Conservation (phyloP, 768 basidiomycete genomes). For the Sarcomyxa edulis region DNA sequence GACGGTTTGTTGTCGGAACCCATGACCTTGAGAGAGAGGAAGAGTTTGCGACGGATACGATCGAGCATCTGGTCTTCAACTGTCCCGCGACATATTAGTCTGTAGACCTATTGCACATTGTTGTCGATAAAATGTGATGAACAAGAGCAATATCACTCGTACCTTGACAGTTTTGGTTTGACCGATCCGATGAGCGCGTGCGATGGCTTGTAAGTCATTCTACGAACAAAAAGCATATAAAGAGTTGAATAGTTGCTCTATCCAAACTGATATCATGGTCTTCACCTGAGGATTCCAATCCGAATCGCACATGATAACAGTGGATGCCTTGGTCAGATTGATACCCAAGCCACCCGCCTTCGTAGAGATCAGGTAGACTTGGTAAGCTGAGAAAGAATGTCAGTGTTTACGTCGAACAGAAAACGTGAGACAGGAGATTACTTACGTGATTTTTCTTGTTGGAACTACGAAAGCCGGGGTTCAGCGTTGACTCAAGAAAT, state of each 20-base stretch:
- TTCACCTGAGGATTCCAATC: conserved; percentile 48
- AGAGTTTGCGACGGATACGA: conserved; percentile 65
- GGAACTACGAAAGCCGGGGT: conserved; percentile 44
- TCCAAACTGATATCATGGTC: background rate
- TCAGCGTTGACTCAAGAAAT: background rate
- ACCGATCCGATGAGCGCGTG: conserved; percentile 77
- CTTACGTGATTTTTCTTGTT: conserved; percentile 53
- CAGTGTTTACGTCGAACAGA: conserved; percentile 3
- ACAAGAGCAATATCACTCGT: too few species aligned
- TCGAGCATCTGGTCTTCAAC: conserved; percentile 78
- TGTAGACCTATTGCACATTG: conserved; percentile 45
- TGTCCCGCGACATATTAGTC: conserved; percentile 61
- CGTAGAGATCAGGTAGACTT: conserved; percentile 68
- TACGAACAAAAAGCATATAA: too few species aligned
- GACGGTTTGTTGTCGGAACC: conserved; percentile 25
- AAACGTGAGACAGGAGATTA: background rate
- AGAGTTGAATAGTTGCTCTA: too few species aligned
- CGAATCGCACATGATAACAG: conserved; percentile 75
- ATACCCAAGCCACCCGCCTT: conserved; percentile 75
- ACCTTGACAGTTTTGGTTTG: conserved; percentile 70
- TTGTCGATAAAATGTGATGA: too few species aligned
- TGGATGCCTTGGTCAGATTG: conserved; percentile 78
- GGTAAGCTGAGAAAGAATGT: conserved; percentile 34
- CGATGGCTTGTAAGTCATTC: conserved; percentile 84
- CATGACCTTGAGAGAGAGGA: conserved; percentile 62